Evolutionary conservation across 2,329 filamentous ascomycete genomes (phyloP), one percentile per base, ranked within the genome.

Genomic region (Clarireedia sp.): DNA sequence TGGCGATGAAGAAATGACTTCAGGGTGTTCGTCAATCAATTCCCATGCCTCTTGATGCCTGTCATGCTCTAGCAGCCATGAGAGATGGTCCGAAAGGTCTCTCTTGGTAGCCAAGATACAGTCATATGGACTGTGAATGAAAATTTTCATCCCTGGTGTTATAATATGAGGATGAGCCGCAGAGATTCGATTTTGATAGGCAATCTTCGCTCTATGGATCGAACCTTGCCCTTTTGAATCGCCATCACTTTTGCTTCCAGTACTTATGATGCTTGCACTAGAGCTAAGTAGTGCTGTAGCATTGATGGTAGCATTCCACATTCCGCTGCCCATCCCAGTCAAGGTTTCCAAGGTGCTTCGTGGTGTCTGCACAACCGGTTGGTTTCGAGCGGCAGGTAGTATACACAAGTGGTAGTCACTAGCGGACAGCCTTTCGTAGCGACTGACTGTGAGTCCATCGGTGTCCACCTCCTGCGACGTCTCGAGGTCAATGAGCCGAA

Each of bases 41-140:
- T 89, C 84, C 92, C 92, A 99, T 1, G 91, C 90, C 63, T 89
- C 81, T 64, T 89, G 81, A 66, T 92, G 96, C 59, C 86, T 84
- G 51, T 88, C 80, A 59, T 86, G 89, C 57, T 92, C 87, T 26
- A 95, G 69, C 14, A 97, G 76, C 92, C 92, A 99, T 7, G 78
- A 75, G 21, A 97, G 74, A 66, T 95, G 90, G 70, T 99, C 94
- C 3, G 83, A 76, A 16, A 95, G 76, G 66, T 96, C 91, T 62
- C 94, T 80, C 68, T 91, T 91, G 2, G 94, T 89, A 0, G 90
- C 89, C 54, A 96, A 75, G n/a, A 97, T 86, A 65, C 91, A 97
- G 71, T 99, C 94, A 67, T 95, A 99, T 0, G 94, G 94, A 64
- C 90, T 96, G 66, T 96, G 90, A 41, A 99, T 89, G 68, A 96